Percentiles rank a stretch among this genome's conserved stretches.
Evolutionary conservation across 2,329 filamentous ascomycete genomes (phyloP).

Genomic region (Parastagonospora nodorum): DNA sequence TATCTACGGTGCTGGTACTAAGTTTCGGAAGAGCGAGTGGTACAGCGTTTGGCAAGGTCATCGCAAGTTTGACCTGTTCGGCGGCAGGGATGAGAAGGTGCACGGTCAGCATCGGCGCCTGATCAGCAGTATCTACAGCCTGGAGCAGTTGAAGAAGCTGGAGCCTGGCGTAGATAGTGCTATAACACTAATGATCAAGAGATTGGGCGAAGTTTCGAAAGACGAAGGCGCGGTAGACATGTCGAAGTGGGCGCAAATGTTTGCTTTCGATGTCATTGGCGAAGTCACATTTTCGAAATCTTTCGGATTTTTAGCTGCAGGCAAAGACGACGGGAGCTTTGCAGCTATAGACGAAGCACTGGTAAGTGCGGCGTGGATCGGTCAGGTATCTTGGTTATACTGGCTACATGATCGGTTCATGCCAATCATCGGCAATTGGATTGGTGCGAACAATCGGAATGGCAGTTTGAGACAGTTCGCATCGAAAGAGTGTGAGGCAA

Average conservation of each 20-base stretch:
- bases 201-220: conserved; percentile 35
- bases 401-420: conserved; percentile 41
- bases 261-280: conserved; percentile 49
- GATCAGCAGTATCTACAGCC: conserved; percentile 41
- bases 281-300: conserved; percentile 22
- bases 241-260: conserved; percentile 41
- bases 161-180: conserved; percentile 44
- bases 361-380: conserved; percentile 44
- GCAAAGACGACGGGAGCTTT: conserved; percentile 11
- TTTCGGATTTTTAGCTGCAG: conserved; percentile 22
- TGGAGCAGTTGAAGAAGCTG: conserved; percentile 41
- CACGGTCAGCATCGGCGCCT: conserved; percentile 17
- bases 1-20: conserved; percentile 24
- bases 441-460: conserved; percentile 42
- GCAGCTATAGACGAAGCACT: conserved; percentile 38
- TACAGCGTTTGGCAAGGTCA: conserved; percentile 17
- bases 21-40: conserved; percentile 26
- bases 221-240: conserved; percentile 18
- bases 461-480: conserved; percentile 41
- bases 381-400: conserved; percentile 46
- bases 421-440: conserved; percentile 45
- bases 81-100: conserved; percentile 14
- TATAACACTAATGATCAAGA: conserved; percentile 27
- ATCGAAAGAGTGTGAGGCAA: conserved; percentile 9
- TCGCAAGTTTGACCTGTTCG: conserved; percentile 15